These are phyloP conservation scores for Teratosphaeria epicoccoides DNA, from an alignment of 2,329 filamentous ascomycete species.

Conservation along the genomic window DNA sequence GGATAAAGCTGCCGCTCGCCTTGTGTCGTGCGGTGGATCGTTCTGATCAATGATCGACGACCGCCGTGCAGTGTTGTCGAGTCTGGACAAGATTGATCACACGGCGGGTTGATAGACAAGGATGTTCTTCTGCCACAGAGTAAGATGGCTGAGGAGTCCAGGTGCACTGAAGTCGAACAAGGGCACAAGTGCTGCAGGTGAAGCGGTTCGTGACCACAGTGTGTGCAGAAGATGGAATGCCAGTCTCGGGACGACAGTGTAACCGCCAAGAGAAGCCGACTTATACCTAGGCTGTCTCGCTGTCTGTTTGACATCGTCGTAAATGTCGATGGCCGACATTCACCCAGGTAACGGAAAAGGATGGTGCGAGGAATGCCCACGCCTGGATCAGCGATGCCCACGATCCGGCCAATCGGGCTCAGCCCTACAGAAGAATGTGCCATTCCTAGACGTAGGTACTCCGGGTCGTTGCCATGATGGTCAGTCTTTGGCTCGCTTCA, in stretches of 20 bases:
- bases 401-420: neutral
- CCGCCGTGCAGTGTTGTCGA: constrained; percentile 12
- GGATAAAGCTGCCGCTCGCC: constrained; percentile 1
- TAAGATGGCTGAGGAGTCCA: constrained; percentile 1
- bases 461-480: neutral
- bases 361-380: neutral
- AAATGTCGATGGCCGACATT: constrained; percentile 1
- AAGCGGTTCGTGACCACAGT: constrained; percentile 8
- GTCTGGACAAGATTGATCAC: constrained; percentile 8
- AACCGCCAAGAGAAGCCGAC: constrained; percentile 6
- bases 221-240: constrained; percentile 13
- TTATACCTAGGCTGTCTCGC: neutral
- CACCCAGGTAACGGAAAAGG: constrained; percentile 15
- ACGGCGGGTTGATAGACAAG: constrained; percentile 4
- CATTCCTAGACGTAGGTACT: neutral
- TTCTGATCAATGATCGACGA: constrained; percentile 12
- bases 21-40: constrained; percentile 2
- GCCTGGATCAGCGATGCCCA: neutral
- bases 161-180: constrained; percentile 6
- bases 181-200: constrained; percentile 11
- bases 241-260: constrained; percentile 20
- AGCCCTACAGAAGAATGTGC: neutral
- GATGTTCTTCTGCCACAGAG: constrained; percentile 4
- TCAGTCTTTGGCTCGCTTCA: neutral
- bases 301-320: neutral